These are phyloP conservation scores for Tulasnella sp. DNA, from an alignment of 768 basidiomycete genomes.

Conservation along the genomic window DNA sequence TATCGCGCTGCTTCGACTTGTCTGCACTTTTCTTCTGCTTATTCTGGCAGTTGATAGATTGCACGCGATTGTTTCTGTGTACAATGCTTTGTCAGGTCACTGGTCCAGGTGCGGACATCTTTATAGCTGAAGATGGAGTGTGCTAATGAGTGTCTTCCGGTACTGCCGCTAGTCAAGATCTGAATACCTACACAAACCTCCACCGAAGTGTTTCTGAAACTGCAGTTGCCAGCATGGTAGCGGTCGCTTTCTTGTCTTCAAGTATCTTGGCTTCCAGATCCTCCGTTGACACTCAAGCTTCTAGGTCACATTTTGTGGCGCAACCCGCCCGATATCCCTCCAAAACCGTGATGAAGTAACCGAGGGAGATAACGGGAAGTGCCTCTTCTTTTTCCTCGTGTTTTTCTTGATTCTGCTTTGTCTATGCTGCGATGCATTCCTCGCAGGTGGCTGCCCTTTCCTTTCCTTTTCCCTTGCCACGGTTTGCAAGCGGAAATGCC, in stretches of 20 bases:
- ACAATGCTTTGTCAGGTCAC: slow-evolving; percentile 21
- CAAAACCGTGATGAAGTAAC: not conserved
- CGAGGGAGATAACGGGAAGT: not conserved
- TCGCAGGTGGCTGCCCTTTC: slow-evolving; percentile 2
- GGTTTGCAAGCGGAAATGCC: not conserved
- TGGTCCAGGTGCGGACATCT: slow-evolving; percentile 14
- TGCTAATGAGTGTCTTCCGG: not conserved
- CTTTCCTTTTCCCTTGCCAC: not conserved
- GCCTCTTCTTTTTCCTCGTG: slow-evolving; percentile 6
- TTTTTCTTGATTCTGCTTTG: slow-evolving; percentile 7
- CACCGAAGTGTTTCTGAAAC: not conserved
- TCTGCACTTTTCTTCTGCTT: slow-evolving; percentile 21
- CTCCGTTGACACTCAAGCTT: not conserved
- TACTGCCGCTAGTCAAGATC: not conserved
- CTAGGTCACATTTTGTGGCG: not conserved
- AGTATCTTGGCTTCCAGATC: not conserved
- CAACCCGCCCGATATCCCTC: not conserved
- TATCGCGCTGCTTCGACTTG: slow-evolving; percentile 26
- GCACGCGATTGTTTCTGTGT: slow-evolving; percentile 22
- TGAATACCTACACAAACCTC: not conserved
- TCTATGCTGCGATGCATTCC: slow-evolving; percentile 1
- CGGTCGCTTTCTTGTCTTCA: not conserved
- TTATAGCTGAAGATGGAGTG: slow-evolving; percentile 4
- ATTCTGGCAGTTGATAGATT: slow-evolving; percentile 23
- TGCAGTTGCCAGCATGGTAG: not conserved